Percentiles rank a stretch among this genome's conserved stretches.
Conservation (phyloP, 2,329 filamentous ascomycete genomes). For the Diaporthe citriasiana region DNA sequence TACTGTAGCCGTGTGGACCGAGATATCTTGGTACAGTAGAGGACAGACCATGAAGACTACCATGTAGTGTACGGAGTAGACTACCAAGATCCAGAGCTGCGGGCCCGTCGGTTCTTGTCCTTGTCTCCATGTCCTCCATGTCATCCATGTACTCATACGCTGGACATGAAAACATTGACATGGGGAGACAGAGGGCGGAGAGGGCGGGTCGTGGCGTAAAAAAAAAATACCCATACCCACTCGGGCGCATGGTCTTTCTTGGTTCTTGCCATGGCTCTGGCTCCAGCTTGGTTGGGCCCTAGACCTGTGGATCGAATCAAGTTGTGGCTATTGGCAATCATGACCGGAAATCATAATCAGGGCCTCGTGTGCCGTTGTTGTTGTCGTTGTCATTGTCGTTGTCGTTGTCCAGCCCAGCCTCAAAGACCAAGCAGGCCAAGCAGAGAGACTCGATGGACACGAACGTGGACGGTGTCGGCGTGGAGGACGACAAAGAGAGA, state of each 20-base stretch:
- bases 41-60: no score
- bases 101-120: no score
- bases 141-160: no score
- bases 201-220: conserved; percentile 10
- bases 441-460: no score
- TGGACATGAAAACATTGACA: not conserved
- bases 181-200: not conserved
- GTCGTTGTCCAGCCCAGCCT: not conserved
- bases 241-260: not conserved
- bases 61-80: no score
- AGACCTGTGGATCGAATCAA: not conserved
- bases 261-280: not conserved
- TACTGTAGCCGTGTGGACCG: not conserved
- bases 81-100: not conserved
- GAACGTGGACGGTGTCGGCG: not conserved
- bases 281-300: not conserved
- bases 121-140: no score
- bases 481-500: not conserved
- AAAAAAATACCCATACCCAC: no score
- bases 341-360: no score
- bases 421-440: not conserved
- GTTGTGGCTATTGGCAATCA: conserved; percentile 1
- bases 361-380: no score
- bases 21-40: conserved; percentile 3
- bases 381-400: not conserved